Evolutionary conservation across 805 yeast genomes (phyloP), one percentile per base, ranked within the genome.

Genomic region (Kodamaea laetipori): DNA sequence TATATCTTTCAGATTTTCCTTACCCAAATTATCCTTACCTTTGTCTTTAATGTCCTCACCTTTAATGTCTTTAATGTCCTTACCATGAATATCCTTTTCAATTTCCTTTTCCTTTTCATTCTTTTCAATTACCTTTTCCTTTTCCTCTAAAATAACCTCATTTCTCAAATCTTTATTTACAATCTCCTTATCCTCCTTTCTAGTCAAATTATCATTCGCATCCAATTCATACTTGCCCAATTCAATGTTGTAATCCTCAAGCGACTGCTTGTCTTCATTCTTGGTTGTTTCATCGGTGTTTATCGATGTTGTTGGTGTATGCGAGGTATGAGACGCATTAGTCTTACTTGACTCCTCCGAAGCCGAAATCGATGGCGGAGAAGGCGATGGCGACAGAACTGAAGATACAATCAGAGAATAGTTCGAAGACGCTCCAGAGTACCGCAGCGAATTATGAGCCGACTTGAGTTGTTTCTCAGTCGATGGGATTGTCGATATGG

Each of bases 231-330:
- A 21, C 24, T 21, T 21, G 8, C 24, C 24, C 24, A 21, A 21
- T 8, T 21, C 24, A 6, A 21, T 21, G 8, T 21, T 21, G 8
- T 21, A 21, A 21, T 30, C 34, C 34, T 30, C 34, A 30, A 30
- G n/a, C n/a, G n/a, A n/a, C n/a, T n/a, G n/a, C n/a, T n/a, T 30
- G 19, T 6, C 17, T 13, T 13, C 23, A 9, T 38, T 15, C 9
- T 30, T 27, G 6, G 28, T 33, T 18, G 27, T 43, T 6, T 45
- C 51, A 7, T 46, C 50, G 4, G 47, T 53, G 28, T 53, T 55
- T 17, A 64, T 57, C 2, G 66, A 60, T 1, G 70, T 64, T 12
- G 61, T 61, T 2, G 70, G 69, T 2, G 70, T 64, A 33, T 57
- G 63, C 3, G 64, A 52, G 12, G 12, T 13, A 17, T 41, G 39